These are phyloP conservation scores for Aspergillus versicolor DNA, from an alignment of 2,329 filamentous ascomycete species.

Conservation along the genomic window DNA sequence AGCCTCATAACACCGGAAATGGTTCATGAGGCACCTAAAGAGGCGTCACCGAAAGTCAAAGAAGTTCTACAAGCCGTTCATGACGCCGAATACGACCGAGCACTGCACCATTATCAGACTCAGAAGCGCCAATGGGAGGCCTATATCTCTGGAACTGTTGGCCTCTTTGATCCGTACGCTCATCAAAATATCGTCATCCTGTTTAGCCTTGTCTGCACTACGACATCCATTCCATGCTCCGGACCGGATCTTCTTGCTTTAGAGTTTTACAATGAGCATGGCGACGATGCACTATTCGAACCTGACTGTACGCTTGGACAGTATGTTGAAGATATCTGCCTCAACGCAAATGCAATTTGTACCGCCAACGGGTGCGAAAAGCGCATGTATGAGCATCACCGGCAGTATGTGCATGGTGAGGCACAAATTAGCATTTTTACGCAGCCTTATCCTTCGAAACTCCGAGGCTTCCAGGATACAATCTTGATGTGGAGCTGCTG, in stretches of 20 bases:
- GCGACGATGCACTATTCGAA: slow-evolving; percentile 65
- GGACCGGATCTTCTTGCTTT: slow-evolving; percentile 89
- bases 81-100: slow-evolving; percentile 95
- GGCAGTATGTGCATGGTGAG: slow-evolving; percentile 95
- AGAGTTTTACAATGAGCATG: slow-evolving; percentile 90
- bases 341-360: slow-evolving; percentile 73
- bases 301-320: slow-evolving; percentile 91
- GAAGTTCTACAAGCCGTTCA: slow-evolving; percentile 94
- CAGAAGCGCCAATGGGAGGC: slow-evolving; percentile 96
- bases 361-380: slow-evolving; percentile 81
- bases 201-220: slow-evolving; percentile 90
- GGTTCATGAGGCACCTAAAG: slow-evolving; percentile 80
- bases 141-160: slow-evolving; percentile 82
- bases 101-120: slow-evolving; percentile 87
- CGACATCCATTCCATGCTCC: slow-evolving; percentile 87
- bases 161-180: slow-evolving; percentile 90
- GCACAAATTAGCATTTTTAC: slow-evolving; percentile 90
- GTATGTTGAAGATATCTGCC: slow-evolving; percentile 88
- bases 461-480: slow-evolving; percentile 66
- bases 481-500: slow-evolving; percentile 99
- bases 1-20: slow-evolving; percentile 92
- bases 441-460: slow-evolving; percentile 68
- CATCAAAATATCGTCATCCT: slow-evolving; percentile 96
- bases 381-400: slow-evolving; percentile 87
- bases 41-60: slow-evolving; percentile 80